Conservation (phyloP, 352 stramenopile species). For the Pythium phragmiticola region DNA sequence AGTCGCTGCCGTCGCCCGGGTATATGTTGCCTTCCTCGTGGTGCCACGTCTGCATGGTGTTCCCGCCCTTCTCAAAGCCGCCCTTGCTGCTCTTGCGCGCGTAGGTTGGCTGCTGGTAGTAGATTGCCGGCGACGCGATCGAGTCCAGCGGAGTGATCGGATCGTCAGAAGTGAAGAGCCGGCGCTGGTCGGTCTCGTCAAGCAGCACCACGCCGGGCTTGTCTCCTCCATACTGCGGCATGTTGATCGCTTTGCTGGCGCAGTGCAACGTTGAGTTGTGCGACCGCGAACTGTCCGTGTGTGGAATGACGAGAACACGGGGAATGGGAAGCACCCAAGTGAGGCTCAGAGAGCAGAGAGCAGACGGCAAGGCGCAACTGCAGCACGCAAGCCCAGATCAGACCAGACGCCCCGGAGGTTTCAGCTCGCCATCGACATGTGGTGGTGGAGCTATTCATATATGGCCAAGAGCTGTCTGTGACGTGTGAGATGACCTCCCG, state of each 20-base stretch:
- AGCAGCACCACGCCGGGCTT: constrained; percentile 28
- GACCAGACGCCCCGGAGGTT: constrained; percentile 3
- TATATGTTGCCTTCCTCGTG: constrained; percentile 21
- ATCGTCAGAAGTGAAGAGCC: constrained; percentile 26
- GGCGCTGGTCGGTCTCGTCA: constrained; percentile 24
- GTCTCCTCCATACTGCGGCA: not conserved
- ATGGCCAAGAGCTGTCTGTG: constrained; percentile 9
- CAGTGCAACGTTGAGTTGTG: not conserved
- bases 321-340: not conserved
- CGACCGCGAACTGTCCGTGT: not conserved
- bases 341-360: not conserved
- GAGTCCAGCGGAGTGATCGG: constrained; percentile 35
- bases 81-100: constrained; percentile 25
- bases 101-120: constrained; percentile 34
- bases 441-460: not conserved
- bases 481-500: not conserved
- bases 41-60: constrained; percentile 8
- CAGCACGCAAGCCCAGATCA: not conserved
- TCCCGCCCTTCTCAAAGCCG: not conserved
- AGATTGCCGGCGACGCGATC: constrained; percentile 40
- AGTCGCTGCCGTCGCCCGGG: constrained; percentile 15
- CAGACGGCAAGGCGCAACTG: not conserved
- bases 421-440: not conserved
- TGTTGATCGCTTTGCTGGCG: not conserved
- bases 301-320: not conserved